A percentile compares a stretch with the other conserved stretches of the same genome.
These are phyloP conservation scores for Phaffomyces antillensis DNA, from an alignment of 805 yeast genomes.

Conservation along the genomic window DNA sequence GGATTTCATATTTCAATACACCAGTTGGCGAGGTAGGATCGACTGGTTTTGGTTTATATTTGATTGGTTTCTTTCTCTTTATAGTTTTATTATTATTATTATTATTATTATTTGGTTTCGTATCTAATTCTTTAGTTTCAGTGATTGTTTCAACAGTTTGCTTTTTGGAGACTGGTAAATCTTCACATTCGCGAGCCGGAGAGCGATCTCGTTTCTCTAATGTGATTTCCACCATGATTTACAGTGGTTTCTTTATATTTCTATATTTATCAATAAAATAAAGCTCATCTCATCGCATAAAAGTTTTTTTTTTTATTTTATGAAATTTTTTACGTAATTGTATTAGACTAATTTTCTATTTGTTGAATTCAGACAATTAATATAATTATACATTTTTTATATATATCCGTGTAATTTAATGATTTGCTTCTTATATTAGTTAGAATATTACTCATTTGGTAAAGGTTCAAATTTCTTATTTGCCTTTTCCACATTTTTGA, in stretches of 20 bases:
- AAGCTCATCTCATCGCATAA: conserved; percentile 7
- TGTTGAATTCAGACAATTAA: background rate
- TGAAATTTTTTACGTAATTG: background rate
- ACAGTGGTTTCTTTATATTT: background rate
- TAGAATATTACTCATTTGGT: background rate
- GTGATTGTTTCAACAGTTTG: conserved; percentile 4
- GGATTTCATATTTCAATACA: conserved; percentile 66
- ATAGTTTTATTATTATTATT: background rate
- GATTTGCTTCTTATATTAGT: too few species aligned
- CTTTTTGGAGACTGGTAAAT: conserved; percentile 1
- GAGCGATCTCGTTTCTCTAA: conserved; percentile 10
- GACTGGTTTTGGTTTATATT: conserved; percentile 54
- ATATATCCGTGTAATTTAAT: too few species aligned
- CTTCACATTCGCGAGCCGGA: conserved; percentile 2
- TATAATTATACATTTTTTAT: background rate
- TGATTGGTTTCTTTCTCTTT: conserved; percentile 26
- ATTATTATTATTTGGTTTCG: background rate
- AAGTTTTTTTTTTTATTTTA: conserved; percentile 3
- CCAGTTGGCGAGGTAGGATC: conserved; percentile 82
- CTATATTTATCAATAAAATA: background rate
- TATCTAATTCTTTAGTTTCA: background rate
- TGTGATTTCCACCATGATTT: conserved; percentile 3
- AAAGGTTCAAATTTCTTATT: conserved; percentile 13
- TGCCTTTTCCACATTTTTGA: conserved; percentile 61
- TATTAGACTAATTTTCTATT: background rate